Percentiles rank a stretch among this genome's conserved stretches.
phyloP scores from a whole-genome alignment of 257 asterid species.

The Nicotiana sylvestris region DNA sequence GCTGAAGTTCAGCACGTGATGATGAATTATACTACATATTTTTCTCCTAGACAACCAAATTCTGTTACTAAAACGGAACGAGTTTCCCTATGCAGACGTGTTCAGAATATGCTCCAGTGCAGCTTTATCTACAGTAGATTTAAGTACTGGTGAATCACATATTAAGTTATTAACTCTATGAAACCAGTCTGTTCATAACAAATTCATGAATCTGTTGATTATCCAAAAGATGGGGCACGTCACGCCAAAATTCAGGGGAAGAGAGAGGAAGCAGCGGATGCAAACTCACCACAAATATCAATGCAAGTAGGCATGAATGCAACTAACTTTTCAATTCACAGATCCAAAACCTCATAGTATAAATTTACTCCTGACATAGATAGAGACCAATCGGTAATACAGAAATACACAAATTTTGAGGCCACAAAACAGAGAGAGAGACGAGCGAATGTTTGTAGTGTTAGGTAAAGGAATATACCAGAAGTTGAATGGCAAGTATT shows the following conservation, averaged over 20 bases:
- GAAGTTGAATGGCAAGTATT: conserved; percentile 78
- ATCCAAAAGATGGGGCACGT: not conserved
- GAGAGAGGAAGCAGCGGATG: not conserved
- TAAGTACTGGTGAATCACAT: not conserved
- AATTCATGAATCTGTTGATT: not conserved
- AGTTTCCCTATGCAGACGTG: not conserved
- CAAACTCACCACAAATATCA: conserved; percentile 62
- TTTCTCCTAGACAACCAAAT: not conserved
- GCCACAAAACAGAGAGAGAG: not conserved
- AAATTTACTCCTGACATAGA: conserved; percentile 25
- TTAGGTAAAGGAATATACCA: conserved; percentile 38
- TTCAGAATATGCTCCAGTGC: not conserved
- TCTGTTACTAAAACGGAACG: not conserved
- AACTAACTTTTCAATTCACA: conserved; percentile 41
- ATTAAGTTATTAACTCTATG: not conserved
- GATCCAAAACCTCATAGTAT: conserved; percentile 44
- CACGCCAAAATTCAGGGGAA: not conserved
- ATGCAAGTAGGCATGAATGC: conserved; percentile 54
- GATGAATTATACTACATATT: not conserved
- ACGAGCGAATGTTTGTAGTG: not conserved
- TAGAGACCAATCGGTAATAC: conserved; percentile 10
- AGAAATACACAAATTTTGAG: not conserved
- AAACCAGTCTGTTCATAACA: not conserved
- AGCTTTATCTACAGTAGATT: conserved; percentile 2
- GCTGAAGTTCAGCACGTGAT: not conserved